Evolutionary conservation across 202 grass and related monocot species (phyloP).

Genomic region (Digitaria exilis): DNA sequence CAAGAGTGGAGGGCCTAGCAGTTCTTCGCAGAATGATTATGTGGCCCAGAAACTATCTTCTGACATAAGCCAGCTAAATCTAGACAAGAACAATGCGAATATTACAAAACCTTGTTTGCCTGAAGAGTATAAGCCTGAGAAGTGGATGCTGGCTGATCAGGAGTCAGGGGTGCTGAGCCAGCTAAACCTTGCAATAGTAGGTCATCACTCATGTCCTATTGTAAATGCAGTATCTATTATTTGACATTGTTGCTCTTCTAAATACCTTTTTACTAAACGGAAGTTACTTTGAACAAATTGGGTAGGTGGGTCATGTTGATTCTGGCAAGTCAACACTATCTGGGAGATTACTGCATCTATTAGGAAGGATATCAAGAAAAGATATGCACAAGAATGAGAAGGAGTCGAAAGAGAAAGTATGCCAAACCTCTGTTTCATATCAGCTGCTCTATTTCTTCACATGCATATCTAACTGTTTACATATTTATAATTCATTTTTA

Average conservation of each 20-base stretch:
- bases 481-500: slow-evolving; percentile 28
- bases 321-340: slow-evolving; percentile 98
- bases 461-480: slow-evolving; percentile 36
- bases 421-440: slow-evolving; percentile 8
- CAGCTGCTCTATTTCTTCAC: slow-evolving; percentile 8
- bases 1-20: slow-evolving; percentile 31
- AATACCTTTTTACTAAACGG: slow-evolving; percentile 35
- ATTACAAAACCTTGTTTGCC: slow-evolving; percentile 50
- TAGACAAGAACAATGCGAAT: slow-evolving; percentile 55
- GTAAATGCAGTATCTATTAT: slow-evolving; percentile 22
- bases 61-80: slow-evolving; percentile 49
- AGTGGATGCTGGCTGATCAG: slow-evolving; percentile 73
- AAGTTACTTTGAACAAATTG: slow-evolving; percentile 40
- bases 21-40: slow-evolving; percentile 41
- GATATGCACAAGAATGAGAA: slow-evolving; percentile 98
- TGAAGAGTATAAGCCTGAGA: slow-evolving; percentile 79
- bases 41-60: slow-evolving; percentile 45
- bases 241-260: slow-evolving; percentile 36
- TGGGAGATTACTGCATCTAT: slow-evolving; percentile 88
- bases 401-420: slow-evolving; percentile 91
- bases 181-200: slow-evolving; percentile 97
- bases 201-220: slow-evolving; percentile 47
- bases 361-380: slow-evolving; percentile 94
- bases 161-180: slow-evolving; percentile 62
- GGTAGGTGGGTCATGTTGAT: slow-evolving; percentile 96